Percentiles rank a stretch among this genome's conserved stretches.
phyloP scores from a whole-genome alignment of 2,329 filamentous ascomycete species.

The Xylariaceae sp. region DNA sequence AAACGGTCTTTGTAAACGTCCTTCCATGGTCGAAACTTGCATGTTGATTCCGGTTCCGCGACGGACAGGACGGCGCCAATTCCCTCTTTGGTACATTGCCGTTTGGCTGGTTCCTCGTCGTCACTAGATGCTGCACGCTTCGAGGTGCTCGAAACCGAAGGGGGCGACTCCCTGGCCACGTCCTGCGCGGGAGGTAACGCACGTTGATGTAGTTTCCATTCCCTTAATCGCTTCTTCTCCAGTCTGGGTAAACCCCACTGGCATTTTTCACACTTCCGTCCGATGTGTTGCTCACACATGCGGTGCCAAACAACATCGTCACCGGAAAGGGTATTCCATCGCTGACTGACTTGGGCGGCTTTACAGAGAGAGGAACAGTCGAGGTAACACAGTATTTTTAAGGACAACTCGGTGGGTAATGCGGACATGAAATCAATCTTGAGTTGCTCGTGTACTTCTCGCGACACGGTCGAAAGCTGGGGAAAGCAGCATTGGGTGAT shows the following conservation, averaged over 20 bases:
- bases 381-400: conserved; percentile 87
- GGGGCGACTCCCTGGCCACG: conserved; percentile 5
- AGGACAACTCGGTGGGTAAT: conserved; percentile 81
- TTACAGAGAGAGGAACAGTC: conserved; percentile 94
- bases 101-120: conserved; percentile 30
- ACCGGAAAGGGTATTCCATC: conserved; percentile 87
- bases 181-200: conserved; percentile 19
- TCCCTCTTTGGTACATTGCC: conserved; percentile 30
- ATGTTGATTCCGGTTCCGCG: conserved; percentile 35
- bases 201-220: conserved; percentile 75
- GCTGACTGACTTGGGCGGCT: conserved; percentile 84
- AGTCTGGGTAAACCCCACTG: conserved; percentile 90
- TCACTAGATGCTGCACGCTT: conserved; percentile 33
- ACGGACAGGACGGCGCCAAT: conserved; percentile 15
- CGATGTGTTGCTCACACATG: conserved; percentile 91
- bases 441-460: conserved; percentile 86
- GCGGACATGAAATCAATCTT: conserved; percentile 95
- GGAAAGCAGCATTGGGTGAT: conserved; percentile 97
- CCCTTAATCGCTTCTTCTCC: conserved; percentile 80
- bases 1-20: conserved; percentile 94
- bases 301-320: conserved; percentile 97
- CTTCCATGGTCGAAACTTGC: conserved; percentile 75
- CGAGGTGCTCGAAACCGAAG: conserved; percentile 18
- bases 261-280: conserved; percentile 80
- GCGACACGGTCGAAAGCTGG: conserved; percentile 86